phyloP scores from a whole-genome alignment of 1,139 yeast species.

The Geotrichum carabidarum region DNA sequence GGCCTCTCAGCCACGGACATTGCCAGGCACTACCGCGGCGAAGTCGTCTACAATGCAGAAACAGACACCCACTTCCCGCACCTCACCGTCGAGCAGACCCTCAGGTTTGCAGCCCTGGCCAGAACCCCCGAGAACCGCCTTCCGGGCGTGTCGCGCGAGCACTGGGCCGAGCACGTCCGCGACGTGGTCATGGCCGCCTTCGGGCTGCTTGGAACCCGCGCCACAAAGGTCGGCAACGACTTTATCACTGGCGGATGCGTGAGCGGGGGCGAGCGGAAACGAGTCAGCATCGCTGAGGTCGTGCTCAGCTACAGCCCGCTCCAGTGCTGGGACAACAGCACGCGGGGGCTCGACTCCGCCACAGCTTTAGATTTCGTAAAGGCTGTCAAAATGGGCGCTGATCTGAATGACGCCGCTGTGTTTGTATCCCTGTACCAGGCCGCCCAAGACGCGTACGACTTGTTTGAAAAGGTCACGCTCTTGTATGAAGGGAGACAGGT shows the following conservation, averaged over 20 bases:
- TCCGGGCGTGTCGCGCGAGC: constrained; percentile 54
- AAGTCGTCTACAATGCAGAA: constrained; percentile 68
- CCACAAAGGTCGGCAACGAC: constrained; percentile 68
- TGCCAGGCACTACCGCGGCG: constrained; percentile 54
- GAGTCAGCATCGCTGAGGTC: constrained; percentile 73
- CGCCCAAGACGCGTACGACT: constrained; percentile 68
- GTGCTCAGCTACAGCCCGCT: constrained; percentile 56
- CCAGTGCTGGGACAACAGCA: constrained; percentile 72
- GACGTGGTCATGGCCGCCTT: constrained; percentile 68
- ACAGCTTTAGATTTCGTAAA: constrained; percentile 71
- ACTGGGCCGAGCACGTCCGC: constrained; percentile 59
- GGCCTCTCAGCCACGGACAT: constrained; percentile 44
- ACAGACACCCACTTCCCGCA: constrained; percentile 69
- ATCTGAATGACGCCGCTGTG: constrained; percentile 55
- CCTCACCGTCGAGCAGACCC: constrained; percentile 65
- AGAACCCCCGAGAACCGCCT: constrained; percentile 65
- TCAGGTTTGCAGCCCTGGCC: constrained; percentile 57
- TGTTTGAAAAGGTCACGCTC: constrained; percentile 69
- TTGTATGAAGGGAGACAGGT: constrained; percentile 76
- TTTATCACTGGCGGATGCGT: constrained; percentile 73
- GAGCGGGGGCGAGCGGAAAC: constrained; percentile 80
- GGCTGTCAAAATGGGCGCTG: constrained; percentile 61
- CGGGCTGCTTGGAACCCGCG: constrained; percentile 60
- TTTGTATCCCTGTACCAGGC: constrained; percentile 80
- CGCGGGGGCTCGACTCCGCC: constrained; percentile 71